Evolutionary conservation across 2,329 filamentous ascomycete species (phyloP), one percentile per base, ranked within the genome.

Genomic region (Cytospora paraplurivora): DNA sequence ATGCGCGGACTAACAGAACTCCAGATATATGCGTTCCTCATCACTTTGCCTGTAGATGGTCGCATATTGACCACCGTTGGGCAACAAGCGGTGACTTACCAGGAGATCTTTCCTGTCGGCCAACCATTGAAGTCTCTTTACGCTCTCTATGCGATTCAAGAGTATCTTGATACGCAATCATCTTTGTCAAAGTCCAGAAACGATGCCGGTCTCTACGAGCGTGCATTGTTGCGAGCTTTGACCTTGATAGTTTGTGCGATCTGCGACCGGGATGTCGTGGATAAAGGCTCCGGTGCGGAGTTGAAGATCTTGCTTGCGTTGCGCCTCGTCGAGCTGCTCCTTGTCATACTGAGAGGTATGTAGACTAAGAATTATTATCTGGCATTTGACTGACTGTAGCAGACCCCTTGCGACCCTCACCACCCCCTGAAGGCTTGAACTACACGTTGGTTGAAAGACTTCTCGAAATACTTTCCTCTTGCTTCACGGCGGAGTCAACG

Each of bases 51-150:
- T 1, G 85, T 87, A 0, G 86, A 92, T 68, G 82, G 85, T 49
- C 82, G 83, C 58, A 79, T 91, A 38, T 73, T 89, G 32, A 78
- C 81, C 33, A 79, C 83, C 33, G 83, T 95, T 58, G 81, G 84
- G 58, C 80, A 82, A 10, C 75, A 80, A 2, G 72, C 76, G 1
- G 80, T 79, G n/a, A 78, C 82, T 0, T 83, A 87, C 64, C 75
- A 77, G 12, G 82, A 88, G 12, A 77, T 93, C 1, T 93, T 95
- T 65, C 88, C 90, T 7, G 74, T 84, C 1, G 82, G 84, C 0
- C 86, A 89, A 64, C 88, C 89, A 1, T 93, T 87, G 78, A 90
- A 89, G 69, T 86, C 87, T 1, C 79, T 93, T 0, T 96, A 93
- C 72, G 88, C 89, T 3, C 76, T 92, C 1, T 83, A 89, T 70